A percentile compares a stretch with the other conserved stretches of the same genome.
Evolutionary conservation across 192 early-diverging fungal genomes (phyloP).

Genomic region (Coemansia reversa): DNA sequence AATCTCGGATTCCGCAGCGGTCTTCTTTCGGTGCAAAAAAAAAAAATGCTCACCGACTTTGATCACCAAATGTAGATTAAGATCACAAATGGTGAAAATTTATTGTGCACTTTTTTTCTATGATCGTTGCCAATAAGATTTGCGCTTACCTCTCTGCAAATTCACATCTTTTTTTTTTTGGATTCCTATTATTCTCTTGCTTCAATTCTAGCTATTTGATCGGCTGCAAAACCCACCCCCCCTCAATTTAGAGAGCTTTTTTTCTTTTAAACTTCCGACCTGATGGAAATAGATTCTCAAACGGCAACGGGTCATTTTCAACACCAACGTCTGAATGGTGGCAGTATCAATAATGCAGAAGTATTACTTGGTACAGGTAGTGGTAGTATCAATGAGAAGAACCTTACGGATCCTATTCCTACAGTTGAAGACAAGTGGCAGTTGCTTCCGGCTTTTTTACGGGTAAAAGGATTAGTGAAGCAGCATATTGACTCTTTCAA

Average conservation of each 20-base stretch:
- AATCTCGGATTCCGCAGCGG: not conserved
- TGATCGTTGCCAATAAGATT: too few relatives aligned
- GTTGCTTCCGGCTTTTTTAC: conserved; percentile 93
- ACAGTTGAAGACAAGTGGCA: conserved; percentile 91
- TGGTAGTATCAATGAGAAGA: conserved; percentile 3
- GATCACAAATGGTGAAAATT: not conserved
- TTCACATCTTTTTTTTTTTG: too few relatives aligned
- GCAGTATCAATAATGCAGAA: conserved; percentile 19
- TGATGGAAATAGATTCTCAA: conserved; percentile 20
- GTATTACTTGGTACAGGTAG: conserved; percentile 16
- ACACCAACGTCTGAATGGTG: conserved; percentile 22
- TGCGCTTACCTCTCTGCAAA: too few relatives aligned
- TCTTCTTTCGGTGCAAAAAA: not conserved
- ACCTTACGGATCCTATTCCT: conserved; percentile 44
- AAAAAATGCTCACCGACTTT: not conserved
- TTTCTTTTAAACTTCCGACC: not conserved
- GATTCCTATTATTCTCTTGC: not conserved
- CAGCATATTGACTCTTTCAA: conserved; percentile 99
- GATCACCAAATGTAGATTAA: not conserved
- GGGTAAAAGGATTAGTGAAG: conserved; percentile 96
- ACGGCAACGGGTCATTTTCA: conserved; percentile 8
- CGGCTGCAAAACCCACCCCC: not conserved
- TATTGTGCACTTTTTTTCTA: too few relatives aligned
- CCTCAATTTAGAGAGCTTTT: not conserved
- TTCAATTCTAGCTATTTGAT: not conserved